Evolutionary conservation across 371 early-diverging fungal genomes (phyloP).

Genomic region (Umbelopsis sp.): DNA sequence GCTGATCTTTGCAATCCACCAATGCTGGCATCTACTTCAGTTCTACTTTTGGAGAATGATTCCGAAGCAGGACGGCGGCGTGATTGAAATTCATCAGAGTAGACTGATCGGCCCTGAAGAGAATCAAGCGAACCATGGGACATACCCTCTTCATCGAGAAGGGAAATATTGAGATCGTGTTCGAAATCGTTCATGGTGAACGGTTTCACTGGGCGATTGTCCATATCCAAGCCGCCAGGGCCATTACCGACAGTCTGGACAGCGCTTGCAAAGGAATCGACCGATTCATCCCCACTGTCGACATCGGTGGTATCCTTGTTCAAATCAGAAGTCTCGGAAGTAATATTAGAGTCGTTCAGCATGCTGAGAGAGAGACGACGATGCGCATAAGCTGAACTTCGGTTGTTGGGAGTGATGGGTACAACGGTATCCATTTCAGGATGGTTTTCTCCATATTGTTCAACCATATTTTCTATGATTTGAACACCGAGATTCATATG

Average conservation of each 20-base stretch:
- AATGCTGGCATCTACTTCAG: background rate
- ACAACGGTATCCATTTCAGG: background rate
- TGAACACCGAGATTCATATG: slow-evolving; percentile 31
- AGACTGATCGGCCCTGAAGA: background rate
- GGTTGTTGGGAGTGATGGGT: background rate
- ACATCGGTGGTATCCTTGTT: background rate
- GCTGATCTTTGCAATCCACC: slow-evolving; percentile 2
- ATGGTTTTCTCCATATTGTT: slow-evolving; percentile 27
- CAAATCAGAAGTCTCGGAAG: background rate
- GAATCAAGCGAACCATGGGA: background rate
- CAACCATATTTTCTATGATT: slow-evolving; percentile 30
- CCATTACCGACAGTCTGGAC: background rate
- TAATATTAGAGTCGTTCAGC: background rate
- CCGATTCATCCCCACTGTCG: slow-evolving; percentile 13
- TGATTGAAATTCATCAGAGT: background rate
- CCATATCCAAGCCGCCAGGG: slow-evolving; percentile 12
- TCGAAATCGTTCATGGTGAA: slow-evolving; percentile 6
- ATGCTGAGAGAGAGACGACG: slow-evolving; percentile 1
- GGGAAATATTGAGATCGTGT: background rate
- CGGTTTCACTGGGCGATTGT: background rate
- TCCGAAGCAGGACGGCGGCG: background rate
- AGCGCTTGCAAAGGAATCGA: slow-evolving; percentile 19
- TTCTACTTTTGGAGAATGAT: background rate
- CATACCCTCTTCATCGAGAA: background rate
- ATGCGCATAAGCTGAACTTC: background rate